These are phyloP conservation scores for Cicer arietinum DNA, from an alignment of 306 rosid genomes.

Conservation along the genomic window DNA sequence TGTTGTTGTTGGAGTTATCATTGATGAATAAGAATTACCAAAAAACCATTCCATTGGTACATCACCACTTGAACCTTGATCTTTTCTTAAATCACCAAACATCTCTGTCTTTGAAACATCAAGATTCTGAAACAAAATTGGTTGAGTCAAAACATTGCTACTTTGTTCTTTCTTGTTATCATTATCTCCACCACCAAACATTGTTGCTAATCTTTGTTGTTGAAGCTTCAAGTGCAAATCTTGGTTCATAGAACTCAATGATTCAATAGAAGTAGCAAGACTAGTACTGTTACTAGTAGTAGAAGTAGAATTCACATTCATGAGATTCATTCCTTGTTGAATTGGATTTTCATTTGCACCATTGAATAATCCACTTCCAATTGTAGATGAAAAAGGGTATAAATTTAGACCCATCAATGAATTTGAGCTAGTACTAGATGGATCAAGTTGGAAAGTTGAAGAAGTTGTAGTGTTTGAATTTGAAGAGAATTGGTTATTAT, in stretches of 20 bases:
- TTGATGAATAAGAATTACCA: slow-evolving; percentile 63
- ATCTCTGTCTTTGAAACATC: slow-evolving; percentile 48
- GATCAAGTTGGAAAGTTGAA: slow-evolving; percentile 57
- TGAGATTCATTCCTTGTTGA: slow-evolving; percentile 56
- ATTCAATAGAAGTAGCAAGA: slow-evolving; percentile 81
- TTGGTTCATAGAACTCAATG: slow-evolving; percentile 85
- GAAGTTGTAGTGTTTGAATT: slow-evolving; percentile 30
- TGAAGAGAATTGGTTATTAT: slow-evolving; percentile 52
- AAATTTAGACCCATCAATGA: slow-evolving; percentile 50
- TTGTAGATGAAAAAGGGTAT: slow-evolving; percentile 48
- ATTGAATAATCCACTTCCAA: slow-evolving; percentile 26
- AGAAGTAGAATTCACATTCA: slow-evolving; percentile 40
- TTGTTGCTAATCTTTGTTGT: slow-evolving; percentile 75
- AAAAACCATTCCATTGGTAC: slow-evolving; percentile 83
- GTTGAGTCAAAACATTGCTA: slow-evolving; percentile 38
- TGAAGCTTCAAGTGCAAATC: slow-evolving; percentile 95
- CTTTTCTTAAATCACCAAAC: slow-evolving; percentile 46
- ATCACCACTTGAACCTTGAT: slow-evolving; percentile 50
- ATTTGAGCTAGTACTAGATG: slow-evolving; percentile 37
- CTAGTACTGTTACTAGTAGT: slow-evolving; percentile 33
- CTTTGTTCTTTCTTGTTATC: slow-evolving; percentile 30
- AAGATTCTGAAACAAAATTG: slow-evolving; percentile 69
- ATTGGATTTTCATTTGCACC: slow-evolving; percentile 30
- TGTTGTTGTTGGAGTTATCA: slow-evolving; percentile 54
- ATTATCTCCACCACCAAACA: slow-evolving; percentile 52